A percentile compares a stretch with the other conserved stretches of the same genome.
Conservation (phyloP, 192 early-diverging fungal species). For the Coemansia pectinata region DNA sequence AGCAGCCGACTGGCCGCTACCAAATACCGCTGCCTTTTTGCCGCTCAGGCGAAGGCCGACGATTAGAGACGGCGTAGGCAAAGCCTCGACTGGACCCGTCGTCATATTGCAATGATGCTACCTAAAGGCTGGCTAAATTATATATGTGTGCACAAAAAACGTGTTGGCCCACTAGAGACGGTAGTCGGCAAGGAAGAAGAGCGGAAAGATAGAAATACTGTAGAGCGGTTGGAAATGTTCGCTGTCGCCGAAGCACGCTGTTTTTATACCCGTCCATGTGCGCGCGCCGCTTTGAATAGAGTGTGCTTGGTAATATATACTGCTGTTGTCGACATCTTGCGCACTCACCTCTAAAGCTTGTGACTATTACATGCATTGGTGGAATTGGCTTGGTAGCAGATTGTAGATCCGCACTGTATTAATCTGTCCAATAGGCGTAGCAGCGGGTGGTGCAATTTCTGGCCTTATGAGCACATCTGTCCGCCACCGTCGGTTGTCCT, state of each 20-base stretch:
- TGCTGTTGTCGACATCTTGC: not conserved
- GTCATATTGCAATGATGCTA: not conserved
- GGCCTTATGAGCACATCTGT: conserved; percentile 13
- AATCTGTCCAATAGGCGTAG: conserved; percentile 19
- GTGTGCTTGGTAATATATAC: not conserved
- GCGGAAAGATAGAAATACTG: not conserved
- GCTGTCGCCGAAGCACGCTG: not conserved
- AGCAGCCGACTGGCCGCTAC: conserved; percentile 64
- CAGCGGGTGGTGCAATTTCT: not conserved
- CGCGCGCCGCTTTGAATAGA: not conserved
- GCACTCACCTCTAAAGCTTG: not conserved
- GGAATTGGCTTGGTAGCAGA: conserved; percentile 17
- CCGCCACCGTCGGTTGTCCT: not conserved
- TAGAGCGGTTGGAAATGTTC: not conserved
- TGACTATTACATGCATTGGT: conserved; percentile 18
- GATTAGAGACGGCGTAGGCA: conserved; percentile 36
- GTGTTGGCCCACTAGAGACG: not conserved
- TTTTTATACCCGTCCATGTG: not conserved
- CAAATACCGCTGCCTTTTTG: conserved; percentile 64
- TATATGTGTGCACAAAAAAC: not conserved
- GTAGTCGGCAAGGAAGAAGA: not conserved
- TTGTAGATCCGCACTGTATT: not conserved
- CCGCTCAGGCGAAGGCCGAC: conserved; percentile 43
- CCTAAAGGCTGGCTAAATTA: not conserved
- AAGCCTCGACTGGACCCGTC: not conserved